Percentiles rank a stretch among this genome's conserved stretches.
Evolutionary conservation across 176 grass and related monocot genomes (phyloP).

Genomic region (Thalia dealbata): DNA sequence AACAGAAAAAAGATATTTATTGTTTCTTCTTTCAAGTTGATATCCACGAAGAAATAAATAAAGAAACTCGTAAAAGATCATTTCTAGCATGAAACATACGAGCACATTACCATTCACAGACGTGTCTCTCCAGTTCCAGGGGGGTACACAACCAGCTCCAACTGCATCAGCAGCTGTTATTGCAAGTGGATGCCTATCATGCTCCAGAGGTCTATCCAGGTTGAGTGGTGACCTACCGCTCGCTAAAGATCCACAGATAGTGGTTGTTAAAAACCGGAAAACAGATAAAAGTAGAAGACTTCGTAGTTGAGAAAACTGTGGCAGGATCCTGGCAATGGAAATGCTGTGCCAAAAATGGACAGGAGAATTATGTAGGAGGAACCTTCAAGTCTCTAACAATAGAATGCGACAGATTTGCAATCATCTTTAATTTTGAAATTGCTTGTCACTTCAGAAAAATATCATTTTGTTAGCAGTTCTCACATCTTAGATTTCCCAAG

Average conservation of each 20-base stretch:
- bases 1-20: not conserved
- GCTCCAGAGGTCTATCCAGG: constrained; percentile 61
- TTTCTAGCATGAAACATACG: not conserved
- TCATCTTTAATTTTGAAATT: not conserved
- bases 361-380: not conserved
- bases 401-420: not conserved
- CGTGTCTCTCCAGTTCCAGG: constrained; percentile 96
- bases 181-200: constrained; percentile 53
- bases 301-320: too few species aligned
- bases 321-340: too few species aligned
- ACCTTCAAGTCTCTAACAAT: not conserved
- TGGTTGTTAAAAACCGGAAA: not conserved
- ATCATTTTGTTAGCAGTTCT: not conserved
- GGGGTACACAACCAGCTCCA: constrained; percentile 71
- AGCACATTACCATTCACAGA: constrained; percentile 53
- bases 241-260: constrained; percentile 21
- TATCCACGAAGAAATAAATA: not conserved
- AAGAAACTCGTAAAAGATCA: not conserved
- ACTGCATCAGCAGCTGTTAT: constrained; percentile 64
- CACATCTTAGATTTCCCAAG: not conserved
- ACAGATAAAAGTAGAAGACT: too few species aligned
- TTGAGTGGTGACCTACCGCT: constrained; percentile 59
- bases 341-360: not conserved
- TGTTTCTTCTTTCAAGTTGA: not conserved
- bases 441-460: not conserved